phyloP scores from a whole-genome alignment of 371 early-diverging fungal species.

The Rhizoclosmatium hyalinum region DNA sequence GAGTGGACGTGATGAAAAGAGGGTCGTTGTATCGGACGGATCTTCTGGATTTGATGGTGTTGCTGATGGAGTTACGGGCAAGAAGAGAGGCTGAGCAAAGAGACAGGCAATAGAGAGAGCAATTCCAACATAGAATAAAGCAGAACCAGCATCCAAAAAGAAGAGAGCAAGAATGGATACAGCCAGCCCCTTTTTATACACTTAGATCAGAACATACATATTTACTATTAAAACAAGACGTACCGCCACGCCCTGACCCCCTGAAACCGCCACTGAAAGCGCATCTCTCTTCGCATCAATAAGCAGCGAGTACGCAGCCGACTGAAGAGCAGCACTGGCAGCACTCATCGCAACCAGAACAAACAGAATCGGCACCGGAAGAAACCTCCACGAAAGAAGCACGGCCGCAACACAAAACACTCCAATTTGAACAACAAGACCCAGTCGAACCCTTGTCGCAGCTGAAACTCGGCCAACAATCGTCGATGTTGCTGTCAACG shows the following conservation, averaged over 20 bases:
- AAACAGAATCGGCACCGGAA: neutral
- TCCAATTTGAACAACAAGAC: neutral
- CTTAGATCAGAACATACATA: no score
- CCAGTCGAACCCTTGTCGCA: neutral
- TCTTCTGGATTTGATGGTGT: neutral
- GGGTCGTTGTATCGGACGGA: neutral
- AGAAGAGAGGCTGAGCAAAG: neutral
- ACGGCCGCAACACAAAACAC: neutral
- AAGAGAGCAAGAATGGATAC: neutral
- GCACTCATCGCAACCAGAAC: neutral
- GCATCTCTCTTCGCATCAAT: neutral
- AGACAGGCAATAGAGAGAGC: neutral
- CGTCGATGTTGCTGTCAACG: neutral
- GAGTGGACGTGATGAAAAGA: neutral
- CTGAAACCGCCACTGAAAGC: neutral
- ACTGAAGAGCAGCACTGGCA: neutral
- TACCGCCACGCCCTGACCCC: neutral
- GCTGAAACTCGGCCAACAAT: neutral
- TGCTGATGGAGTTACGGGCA: neutral
- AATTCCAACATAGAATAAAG: neutral
- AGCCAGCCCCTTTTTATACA: neutral
- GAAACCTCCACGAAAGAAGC: neutral
- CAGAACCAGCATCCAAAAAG: neutral
- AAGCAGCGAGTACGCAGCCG: neutral
- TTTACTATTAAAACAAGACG: no score